Evolutionary conservation across 1,284 basidiomycete genomes (phyloP).

Genomic region (Tetrapyrgos nigripes): DNA sequence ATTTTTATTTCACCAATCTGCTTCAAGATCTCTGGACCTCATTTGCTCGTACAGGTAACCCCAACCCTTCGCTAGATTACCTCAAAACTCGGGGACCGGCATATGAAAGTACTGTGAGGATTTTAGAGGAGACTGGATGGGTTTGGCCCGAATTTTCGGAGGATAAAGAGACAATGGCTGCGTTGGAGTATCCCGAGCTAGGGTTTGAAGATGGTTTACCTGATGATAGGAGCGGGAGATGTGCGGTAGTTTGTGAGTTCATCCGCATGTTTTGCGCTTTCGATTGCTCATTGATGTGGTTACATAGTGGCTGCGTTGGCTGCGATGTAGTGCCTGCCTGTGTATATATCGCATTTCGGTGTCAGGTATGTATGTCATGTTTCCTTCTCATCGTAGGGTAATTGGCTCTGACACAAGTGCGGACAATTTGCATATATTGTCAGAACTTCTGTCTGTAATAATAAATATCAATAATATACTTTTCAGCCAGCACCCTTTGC

Average conservation of each 20-base stretch:
- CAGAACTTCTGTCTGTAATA: too few relatives aligned
- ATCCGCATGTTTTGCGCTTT: too few relatives aligned
- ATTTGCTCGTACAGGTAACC: slow-evolving; percentile 47
- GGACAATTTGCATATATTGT: too few relatives aligned
- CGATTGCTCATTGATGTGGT: too few relatives aligned
- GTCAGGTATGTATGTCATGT: too few relatives aligned
- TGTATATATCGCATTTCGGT: too few relatives aligned
- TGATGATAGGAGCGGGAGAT: slow-evolving; percentile 11
- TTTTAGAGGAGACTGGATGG: slow-evolving; percentile 4
- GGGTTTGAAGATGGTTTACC: neutral
- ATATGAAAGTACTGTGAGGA: slow-evolving; percentile 9
- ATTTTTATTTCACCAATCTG: slow-evolving; percentile 14
- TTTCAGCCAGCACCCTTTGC: too few relatives aligned
- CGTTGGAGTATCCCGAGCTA: slow-evolving; percentile 14
- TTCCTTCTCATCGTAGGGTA: too few relatives aligned
- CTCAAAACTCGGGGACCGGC: slow-evolving; percentile 36
- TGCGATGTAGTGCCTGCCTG: too few relatives aligned
- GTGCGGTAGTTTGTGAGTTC: slow-evolving; percentile 8
- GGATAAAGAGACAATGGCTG: slow-evolving; percentile 1
- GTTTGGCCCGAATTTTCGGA: slow-evolving; percentile 10
- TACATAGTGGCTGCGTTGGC: too few relatives aligned
- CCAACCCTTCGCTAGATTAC: slow-evolving; percentile 44
- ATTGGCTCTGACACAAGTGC: too few relatives aligned
- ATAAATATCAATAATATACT: too few relatives aligned
- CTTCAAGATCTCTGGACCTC: slow-evolving; percentile 43